Evolutionary conservation across 2,329 filamentous ascomycete species (phyloP), one percentile per base, ranked within the genome.

Genomic region (Juglanconis sp.): DNA sequence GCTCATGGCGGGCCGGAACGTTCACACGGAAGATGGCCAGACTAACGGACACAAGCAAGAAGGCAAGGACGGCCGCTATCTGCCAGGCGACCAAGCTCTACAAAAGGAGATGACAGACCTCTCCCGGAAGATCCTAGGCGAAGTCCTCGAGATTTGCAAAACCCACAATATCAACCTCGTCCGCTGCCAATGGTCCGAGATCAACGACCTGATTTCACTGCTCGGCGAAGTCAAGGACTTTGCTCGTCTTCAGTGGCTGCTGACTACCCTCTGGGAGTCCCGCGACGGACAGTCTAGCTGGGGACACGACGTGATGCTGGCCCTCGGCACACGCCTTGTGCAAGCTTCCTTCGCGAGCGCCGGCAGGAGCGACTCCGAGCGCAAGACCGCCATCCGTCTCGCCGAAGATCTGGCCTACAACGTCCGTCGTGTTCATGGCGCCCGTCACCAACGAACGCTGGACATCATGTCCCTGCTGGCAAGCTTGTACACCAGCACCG

Each of bases 331-430:
- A 2, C 38, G 53, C 31, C 53, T 55, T 15, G 53, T 55, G 3
- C 53, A 55, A 32, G 53, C 31, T 31, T 55, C 53, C 38, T 55
- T 55, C 40, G 32, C 17, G 31, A 44, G n/a, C 10, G 53, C 53
- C 4, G 35, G 35, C 11, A 32, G 34, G 24, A 15, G 3, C 15
- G 53, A 55, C 40, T n/a, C 40, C 30, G 40, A 55, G 30, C 38
- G 53, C 35, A 55, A 55, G 40, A 8, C 17, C 11, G 38, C 53
- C 31, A 55, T 47, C 53, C 53, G 38, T 15, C 38, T 55, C 4
- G 38, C 53, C 3, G 53, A 55, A n/a, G 53, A 55, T 31, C 38
- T 55, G 53, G 53, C 53, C 40, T 55, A 55, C 53, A 55, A 55
- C 11, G 53, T 55, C 13, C 53, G 53, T 8, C 40, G 51, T 3